Base-by-base conservation (phyloP, 306 rosid genomes). In the Lathyrus oleraceus region DNA sequence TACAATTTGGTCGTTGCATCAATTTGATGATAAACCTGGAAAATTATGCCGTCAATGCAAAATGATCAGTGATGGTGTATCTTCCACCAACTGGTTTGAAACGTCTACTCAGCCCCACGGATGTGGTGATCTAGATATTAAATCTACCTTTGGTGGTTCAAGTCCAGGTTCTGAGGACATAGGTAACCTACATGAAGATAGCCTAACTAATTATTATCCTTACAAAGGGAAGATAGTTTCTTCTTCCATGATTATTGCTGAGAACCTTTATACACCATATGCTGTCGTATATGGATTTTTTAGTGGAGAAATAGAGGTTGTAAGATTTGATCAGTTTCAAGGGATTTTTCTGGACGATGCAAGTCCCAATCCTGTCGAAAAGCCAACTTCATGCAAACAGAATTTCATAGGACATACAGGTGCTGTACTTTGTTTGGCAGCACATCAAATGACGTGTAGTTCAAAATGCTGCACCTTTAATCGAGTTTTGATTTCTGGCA, bases 381-480 rank as follows among this genome's bases (percentile, higher is more conserved):
- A 81, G 72, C 76, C 91, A 38, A 65, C 73, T 75, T 72, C 72
- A 4, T 83, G 84, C 65, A 73, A 81, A 76, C 92, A 85, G 81
- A 63, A 58, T 73, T 86, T 88, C 81, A 79, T 64, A 12, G 98
- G 98, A 42, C 98, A 94, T 73, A 81, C 85, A 20, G 91, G 88
- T 70, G 87, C 97, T 48, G 87, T 94, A 48, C 89, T 94, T 71
- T 94, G 98, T 77, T 84, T 94, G 88, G 98, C 98, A 61, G 95
- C 88, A 25, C 98, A 94, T 80, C 88, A 70, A 57, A 84, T 87
- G 88, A 76, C 66, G 60, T 84, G 87, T 36, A 71, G 49, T 76
- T 81, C 76, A 73, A 69, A 82, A 51, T 85, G 85, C 60, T 52
- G 54, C 76, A 79, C 61, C 77, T 84, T 77, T 39, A 81, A 79